Percentiles rank a stretch among this genome's conserved stretches.
Conservation (phyloP, 139 green algal genomes). For the Tetraselmis striata region DNA sequence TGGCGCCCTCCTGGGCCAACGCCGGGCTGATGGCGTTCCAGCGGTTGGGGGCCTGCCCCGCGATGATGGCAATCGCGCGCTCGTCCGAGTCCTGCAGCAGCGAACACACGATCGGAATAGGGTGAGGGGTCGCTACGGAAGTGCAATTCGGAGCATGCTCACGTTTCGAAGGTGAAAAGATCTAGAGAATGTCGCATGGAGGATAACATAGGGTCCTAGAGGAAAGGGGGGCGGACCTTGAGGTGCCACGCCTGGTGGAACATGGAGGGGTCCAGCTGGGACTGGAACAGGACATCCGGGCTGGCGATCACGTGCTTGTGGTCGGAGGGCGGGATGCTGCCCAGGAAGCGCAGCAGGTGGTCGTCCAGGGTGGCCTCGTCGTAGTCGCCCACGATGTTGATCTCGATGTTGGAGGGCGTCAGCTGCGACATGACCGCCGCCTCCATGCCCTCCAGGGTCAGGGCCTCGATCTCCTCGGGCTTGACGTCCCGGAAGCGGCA, state of each 20-base stretch:
- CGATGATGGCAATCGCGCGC: constrained; percentile 86
- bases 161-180: too few relatives aligned
- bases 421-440: constrained; percentile 60
- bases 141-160: too few relatives aligned
- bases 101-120: constrained; percentile 23
- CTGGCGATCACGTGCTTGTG: background rate
- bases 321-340: constrained; percentile 34
- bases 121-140: too few relatives aligned
- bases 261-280: background rate
- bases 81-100: constrained; percentile 80
- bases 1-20: background rate
- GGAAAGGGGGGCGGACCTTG: constrained; percentile 28
- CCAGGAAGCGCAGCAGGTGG: constrained; percentile 62
- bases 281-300: background rate
- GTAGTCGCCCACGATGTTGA: constrained; percentile 91
- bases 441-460: constrained; percentile 71
- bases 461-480: constrained; percentile 73
- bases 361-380: constrained; percentile 67
- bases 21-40: constrained; percentile 51
- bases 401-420: constrained; percentile 51
- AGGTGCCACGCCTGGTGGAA: constrained; percentile 64
- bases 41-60: constrained; percentile 68
- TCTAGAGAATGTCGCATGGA: too few relatives aligned
- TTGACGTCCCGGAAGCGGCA: constrained; percentile 72
- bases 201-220: too few relatives aligned